Conservation (phyloP, 129 eudicot species). For the Kitagawia praeruptora region DNA sequence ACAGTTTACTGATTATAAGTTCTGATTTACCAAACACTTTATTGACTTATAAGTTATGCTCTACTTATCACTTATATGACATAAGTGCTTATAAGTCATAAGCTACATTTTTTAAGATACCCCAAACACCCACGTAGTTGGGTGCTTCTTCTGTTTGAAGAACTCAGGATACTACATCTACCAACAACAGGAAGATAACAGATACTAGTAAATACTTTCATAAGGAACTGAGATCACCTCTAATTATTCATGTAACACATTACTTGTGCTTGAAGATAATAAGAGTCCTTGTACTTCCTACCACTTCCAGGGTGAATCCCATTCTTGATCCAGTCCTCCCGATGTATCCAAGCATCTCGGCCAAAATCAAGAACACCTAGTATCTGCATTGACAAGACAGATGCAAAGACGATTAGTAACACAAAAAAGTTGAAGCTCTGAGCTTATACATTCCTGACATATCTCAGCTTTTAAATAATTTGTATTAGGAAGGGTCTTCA, state of each 20-base stretch:
- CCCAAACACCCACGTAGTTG: too few relatives aligned
- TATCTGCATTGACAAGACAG: slow-evolving; percentile 36
- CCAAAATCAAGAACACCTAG: slow-evolving; percentile 73
- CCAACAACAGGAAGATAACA: background rate
- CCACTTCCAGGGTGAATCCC: slow-evolving; percentile 74
- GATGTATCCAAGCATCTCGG: slow-evolving; percentile 91
- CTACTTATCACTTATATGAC: too few relatives aligned
- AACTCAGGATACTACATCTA: background rate
- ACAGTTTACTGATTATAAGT: too few relatives aligned
- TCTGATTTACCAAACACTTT: too few relatives aligned
- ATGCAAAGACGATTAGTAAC: background rate
- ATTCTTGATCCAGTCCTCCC: slow-evolving; percentile 84
- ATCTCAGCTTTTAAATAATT: background rate
- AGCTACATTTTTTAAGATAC: too few relatives aligned
- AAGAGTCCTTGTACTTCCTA: slow-evolving; percentile 86
- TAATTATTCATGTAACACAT: slow-evolving; percentile 73
- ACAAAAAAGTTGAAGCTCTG: background rate
- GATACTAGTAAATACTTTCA: background rate
- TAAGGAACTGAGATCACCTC: slow-evolving; percentile 15
- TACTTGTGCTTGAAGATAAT: slow-evolving; percentile 78
- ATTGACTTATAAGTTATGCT: too few relatives aligned
- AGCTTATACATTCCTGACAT: background rate
- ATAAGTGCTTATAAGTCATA: too few relatives aligned
- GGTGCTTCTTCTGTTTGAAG: background rate
- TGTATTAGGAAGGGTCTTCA: background rate